These are phyloP conservation scores for Cordia subcordata DNA, from an alignment of 257 asterid species.

Conservation along the genomic window DNA sequence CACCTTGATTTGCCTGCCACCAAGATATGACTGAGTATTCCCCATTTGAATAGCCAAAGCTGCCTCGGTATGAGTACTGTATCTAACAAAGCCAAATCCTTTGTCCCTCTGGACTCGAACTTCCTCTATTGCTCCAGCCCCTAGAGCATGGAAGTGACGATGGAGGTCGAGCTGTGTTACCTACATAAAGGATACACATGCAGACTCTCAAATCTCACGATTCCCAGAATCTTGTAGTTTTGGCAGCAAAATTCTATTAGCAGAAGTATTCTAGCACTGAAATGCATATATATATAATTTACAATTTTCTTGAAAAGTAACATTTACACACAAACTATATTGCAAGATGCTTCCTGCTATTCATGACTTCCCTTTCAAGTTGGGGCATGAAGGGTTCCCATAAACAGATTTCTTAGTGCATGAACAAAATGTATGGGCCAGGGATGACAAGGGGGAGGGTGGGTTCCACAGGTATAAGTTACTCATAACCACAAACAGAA, in stretches of 20 bases:
- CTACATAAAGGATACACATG: constrained; percentile 27
- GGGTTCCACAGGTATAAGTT: not conserved
- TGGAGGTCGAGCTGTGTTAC: constrained; percentile 88
- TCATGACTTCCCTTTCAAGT: no score
- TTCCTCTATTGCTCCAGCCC: constrained; percentile 90
- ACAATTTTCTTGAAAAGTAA: no score
- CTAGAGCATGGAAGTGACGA: constrained; percentile 80
- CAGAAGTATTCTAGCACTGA: no score
- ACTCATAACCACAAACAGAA: not conserved
- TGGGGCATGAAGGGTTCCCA: no score
- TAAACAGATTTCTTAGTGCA: no score
- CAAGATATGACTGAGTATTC: constrained; percentile 60
- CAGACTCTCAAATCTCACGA: not conserved
- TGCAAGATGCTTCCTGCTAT: no score
- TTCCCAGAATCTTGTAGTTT: not conserved
- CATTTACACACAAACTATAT: no score
- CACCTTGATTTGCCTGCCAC: constrained; percentile 88
- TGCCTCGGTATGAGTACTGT: constrained; percentile 82
- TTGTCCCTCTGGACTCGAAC: constrained; percentile 94
- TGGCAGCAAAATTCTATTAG: not conserved
- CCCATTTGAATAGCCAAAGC: constrained; percentile 86
- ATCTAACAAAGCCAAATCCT: constrained; percentile 90
- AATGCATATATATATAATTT: no score
- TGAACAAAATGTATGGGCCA: no score
- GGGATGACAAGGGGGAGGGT: no score